Evolutionary conservation across 169 alveolate genomes (phyloP).

Genomic region (Cryptosporidium sp.): DNA sequence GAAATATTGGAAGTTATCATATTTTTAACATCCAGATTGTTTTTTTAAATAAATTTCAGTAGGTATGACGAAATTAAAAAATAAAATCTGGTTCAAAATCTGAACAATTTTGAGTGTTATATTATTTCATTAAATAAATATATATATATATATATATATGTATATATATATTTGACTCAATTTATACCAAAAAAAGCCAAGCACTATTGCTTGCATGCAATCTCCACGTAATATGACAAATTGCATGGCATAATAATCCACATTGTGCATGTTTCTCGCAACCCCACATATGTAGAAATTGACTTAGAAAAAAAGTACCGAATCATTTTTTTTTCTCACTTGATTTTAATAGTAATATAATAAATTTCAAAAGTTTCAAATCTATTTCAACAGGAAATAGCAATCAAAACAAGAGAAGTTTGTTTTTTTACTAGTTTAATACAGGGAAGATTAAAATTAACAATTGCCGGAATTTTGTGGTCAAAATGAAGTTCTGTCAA

Average conservation of each 20-base stretch:
- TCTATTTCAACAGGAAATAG: neutral
- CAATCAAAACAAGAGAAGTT: neutral
- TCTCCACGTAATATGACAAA: neutral
- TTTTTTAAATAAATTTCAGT: no score
- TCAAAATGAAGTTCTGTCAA: slow-evolving; percentile 52
- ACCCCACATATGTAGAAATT: slow-evolving; percentile 1
- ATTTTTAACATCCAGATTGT: neutral
- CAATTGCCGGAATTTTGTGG: slow-evolving; percentile 48
- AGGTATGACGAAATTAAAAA: no score
- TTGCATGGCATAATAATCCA: slow-evolving; percentile 1
- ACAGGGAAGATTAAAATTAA: neutral
- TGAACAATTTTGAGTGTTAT: neutral
- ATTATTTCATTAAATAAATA: no score
- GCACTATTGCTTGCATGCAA: neutral
- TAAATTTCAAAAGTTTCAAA: neutral
- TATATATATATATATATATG: no score
- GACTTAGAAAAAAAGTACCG: neutral
- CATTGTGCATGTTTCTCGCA: slow-evolving; percentile 15
- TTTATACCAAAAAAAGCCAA: no score
- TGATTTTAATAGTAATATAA: neutral
- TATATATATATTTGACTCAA: neutral
- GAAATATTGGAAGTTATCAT: neutral
- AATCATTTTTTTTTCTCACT: neutral
- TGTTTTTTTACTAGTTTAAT: neutral
- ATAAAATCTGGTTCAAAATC: no score